Evolutionary conservation across 2,329 filamentous ascomycete species (phyloP), one percentile per base, ranked within the genome.

Genomic region (Hortaea werneckii): DNA sequence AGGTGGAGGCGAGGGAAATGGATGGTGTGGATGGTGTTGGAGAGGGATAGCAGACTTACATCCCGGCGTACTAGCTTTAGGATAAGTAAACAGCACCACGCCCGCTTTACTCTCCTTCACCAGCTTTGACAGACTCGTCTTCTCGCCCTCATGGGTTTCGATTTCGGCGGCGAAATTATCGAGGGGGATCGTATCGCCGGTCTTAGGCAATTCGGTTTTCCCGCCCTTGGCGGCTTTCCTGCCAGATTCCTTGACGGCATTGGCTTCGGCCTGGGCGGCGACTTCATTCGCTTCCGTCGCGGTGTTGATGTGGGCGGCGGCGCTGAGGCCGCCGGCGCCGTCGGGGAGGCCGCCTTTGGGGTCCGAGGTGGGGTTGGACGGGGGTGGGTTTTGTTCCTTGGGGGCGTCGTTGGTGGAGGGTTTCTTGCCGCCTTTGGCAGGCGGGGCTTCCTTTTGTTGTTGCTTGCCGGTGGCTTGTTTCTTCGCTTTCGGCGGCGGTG

Each of bases 61-160:
- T 52, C 90, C 90, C 34, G 87, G 87, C 13, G 92, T 98, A 28
- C 85, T 92, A 9, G 92, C 92, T 70, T 85, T 94, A 48, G 92
- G 92, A 63, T 96, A 96, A 29, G 89, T 95, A 67, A 98, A 95
- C 29, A 96, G 71, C 30, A 95, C 87, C 37, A 96, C 84, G 27
- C 90, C 92, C 32, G 78, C 75, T 69, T 86, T 82, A 76, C 88
- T 94, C 61, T 84, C 78, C 43, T 87, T 83, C 41, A 95, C 77
- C 26, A 98, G 79, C 57, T 80, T 74, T 69, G 87, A 83, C 48
- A 98, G 72, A 1, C 80, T 87, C 5, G 84, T 88, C 69, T 83
- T 85, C 44, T 75, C 71, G 58, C 88, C 88, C 52, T 94, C 87
- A 54, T 96, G 81, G 51, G 83, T 92, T 72, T 92, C 80, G 52